These are phyloP conservation scores for Ophiocordyceps unilateralis DNA, from an alignment of 2,329 filamentous ascomycete genomes.

Conservation along the genomic window DNA sequence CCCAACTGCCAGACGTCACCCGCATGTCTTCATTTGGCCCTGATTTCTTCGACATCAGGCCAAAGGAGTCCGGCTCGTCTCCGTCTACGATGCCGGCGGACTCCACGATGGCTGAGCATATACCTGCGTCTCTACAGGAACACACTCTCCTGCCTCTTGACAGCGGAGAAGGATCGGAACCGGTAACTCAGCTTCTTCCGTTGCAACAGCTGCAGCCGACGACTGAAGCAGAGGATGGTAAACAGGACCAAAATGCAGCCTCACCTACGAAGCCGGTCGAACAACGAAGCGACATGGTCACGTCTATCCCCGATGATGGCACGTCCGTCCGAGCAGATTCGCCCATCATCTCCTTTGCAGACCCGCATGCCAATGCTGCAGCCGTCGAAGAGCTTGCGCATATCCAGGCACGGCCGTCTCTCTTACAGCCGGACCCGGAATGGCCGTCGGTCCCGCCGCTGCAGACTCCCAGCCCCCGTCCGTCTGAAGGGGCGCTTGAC, in stretches of 20 bases:
- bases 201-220: neutral
- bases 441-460: constrained; percentile 13
- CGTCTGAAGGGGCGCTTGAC: neutral
- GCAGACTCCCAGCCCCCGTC: constrained; percentile 15
- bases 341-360: neutral
- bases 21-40: constrained; percentile 44
- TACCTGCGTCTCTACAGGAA: neutral
- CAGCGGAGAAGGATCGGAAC: neutral
- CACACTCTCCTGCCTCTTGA: neutral
- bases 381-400: neutral
- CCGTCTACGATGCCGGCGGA: neutral
- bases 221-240: neutral
- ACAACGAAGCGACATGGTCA: neutral
- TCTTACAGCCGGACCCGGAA: neutral
- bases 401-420: neutral
- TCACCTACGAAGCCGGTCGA: neutral
- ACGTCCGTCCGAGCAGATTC: neutral
- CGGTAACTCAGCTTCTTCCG: neutral
- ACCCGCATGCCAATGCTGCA: neutral
- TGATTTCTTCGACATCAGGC: constrained; percentile 30
- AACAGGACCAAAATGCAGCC: neutral
- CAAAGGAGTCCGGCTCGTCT: neutral
- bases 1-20: constrained; percentile 37
- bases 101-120: neutral
- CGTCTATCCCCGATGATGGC: neutral